These are phyloP conservation scores for Epichloe amarillans DNA, from an alignment of 2,329 filamentous ascomycete genomes.

Conservation along the genomic window DNA sequence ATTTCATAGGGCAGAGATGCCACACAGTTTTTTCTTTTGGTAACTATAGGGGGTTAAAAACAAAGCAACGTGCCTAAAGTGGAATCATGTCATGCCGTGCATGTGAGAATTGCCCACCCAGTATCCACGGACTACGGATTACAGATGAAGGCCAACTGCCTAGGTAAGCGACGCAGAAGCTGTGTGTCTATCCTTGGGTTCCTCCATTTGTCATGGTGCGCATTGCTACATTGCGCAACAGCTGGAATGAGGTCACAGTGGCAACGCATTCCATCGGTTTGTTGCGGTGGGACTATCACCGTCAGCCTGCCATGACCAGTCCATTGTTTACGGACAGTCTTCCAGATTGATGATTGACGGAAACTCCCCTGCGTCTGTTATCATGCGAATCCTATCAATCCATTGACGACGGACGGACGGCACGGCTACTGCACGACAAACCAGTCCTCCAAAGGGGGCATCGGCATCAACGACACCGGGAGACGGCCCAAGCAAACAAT, in stretches of 20 bases:
- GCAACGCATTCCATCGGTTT: conserved; percentile 27
- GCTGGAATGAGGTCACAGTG: conserved; percentile 23
- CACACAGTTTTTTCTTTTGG: conserved; percentile 17
- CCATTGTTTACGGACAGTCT: conserved; percentile 1
- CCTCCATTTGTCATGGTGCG: conserved; percentile 5
- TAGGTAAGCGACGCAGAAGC: too few relatives aligned
- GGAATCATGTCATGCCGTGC: not conserved
- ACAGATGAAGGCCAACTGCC: too few relatives aligned
- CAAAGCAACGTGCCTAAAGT: conserved; percentile 6
- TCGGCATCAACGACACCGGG: not conserved
- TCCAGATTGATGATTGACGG: not conserved
- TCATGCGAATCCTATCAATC: not conserved
- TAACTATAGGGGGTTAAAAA: conserved; percentile 18
- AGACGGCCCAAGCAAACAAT: not conserved
- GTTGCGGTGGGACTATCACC: conserved; percentile 10
- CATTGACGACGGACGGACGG: not conserved
- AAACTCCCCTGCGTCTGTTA: not conserved
- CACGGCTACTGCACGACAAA: not conserved
- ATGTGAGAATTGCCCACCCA: not conserved
- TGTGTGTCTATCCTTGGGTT: too few relatives aligned
- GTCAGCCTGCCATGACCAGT: not conserved
- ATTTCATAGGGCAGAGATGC: conserved; percentile 19
- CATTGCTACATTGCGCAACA: conserved; percentile 1
- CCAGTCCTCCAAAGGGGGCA: not conserved
- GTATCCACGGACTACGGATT: too few relatives aligned